Percentiles rank a stretch among this genome's conserved stretches.
Conservation (phyloP, 2,329 filamentous ascomycete genomes). For the Claviceps sp. region DNA sequence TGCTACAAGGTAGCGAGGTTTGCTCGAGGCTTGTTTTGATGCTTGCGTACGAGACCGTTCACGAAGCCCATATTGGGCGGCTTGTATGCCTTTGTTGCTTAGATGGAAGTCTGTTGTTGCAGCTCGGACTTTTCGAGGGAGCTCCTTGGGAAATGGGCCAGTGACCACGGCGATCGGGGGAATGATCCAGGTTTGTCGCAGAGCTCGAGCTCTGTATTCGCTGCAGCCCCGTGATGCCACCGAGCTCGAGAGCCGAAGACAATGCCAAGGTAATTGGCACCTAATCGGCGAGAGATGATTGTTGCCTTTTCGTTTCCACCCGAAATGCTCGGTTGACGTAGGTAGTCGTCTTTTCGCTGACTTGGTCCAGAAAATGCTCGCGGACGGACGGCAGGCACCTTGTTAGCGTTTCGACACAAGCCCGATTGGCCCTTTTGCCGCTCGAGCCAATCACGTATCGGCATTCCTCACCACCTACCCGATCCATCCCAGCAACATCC, state of each 20-base stretch:
- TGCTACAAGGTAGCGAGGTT: no score
- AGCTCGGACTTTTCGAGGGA: slow-evolving; percentile 14
- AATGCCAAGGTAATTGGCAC: slow-evolving; percentile 5
- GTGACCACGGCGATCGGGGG: neutral
- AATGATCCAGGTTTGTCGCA: neutral
- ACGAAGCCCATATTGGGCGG: slow-evolving; percentile 52
- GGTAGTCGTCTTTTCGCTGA: neutral
- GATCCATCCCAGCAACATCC: neutral
- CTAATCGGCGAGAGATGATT: neutral
- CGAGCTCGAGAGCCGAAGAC: slow-evolving; percentile 13
- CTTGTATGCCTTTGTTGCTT: neutral
- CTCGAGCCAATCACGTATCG: slow-evolving; percentile 6
- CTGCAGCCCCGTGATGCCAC: slow-evolving; percentile 20
- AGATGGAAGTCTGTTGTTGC: neutral
- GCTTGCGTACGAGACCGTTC: slow-evolving; percentile 49
- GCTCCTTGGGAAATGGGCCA: no score
- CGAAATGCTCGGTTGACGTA: slow-evolving; percentile 7
- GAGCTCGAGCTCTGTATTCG: slow-evolving; percentile 6
- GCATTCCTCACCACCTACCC: slow-evolving; percentile 4
- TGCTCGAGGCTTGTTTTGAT: neutral
- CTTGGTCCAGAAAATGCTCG: neutral
- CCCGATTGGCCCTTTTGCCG: slow-evolving; percentile 8
- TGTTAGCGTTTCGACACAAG: neutral
- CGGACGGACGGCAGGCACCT: neutral
- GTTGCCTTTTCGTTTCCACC: neutral